A percentile compares a stretch with the other conserved stretches of the same genome.
These are phyloP conservation scores for Mycena epipterygia DNA, from an alignment of 768 basidiomycete genomes.

Conservation along the genomic window DNA sequence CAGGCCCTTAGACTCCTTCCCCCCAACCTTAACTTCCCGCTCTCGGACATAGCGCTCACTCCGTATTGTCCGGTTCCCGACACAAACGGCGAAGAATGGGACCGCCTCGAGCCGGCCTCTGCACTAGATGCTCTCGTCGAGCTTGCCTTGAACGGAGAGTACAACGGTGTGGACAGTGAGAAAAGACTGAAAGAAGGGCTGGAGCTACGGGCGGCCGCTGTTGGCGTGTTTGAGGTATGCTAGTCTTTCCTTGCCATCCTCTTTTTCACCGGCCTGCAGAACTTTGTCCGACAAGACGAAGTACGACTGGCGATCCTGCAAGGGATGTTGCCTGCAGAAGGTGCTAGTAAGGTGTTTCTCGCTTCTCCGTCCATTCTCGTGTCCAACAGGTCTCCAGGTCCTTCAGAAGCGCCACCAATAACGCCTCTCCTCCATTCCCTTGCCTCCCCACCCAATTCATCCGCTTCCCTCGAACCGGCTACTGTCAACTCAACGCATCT, in stretches of 20 bases:
- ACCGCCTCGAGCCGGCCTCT: conserved; percentile 83
- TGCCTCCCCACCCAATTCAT: conserved; percentile 70
- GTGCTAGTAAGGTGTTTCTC: conserved; percentile 49
- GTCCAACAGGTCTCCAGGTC: conserved; percentile 36
- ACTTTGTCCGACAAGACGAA: conserved; percentile 83
- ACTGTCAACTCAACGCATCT: conserved; percentile 78
- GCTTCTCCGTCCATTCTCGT: conserved; percentile 3
- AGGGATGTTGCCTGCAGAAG: conserved; percentile 77
- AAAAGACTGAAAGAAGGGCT: conserved; percentile 75
- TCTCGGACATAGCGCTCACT: conserved; percentile 77
- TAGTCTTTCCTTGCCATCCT: not conserved
- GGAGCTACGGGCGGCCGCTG: conserved; percentile 82
- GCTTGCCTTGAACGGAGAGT: conserved; percentile 89
- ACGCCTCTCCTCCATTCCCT: conserved; percentile 82
- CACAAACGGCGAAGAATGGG: conserved; percentile 94
- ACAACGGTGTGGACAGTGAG: conserved; percentile 74
- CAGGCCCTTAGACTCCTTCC: conserved; percentile 64
- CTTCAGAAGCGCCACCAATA: conserved; percentile 58
- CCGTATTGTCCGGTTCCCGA: conserved; percentile 85
- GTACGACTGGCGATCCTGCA: conserved; percentile 77
- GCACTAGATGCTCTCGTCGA: conserved; percentile 88
- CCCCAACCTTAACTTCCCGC: conserved; percentile 66
- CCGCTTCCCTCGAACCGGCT: conserved; percentile 63
- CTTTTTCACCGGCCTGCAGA: conserved; percentile 54
- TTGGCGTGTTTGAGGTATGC: conserved; percentile 85